Evolutionary conservation across 306 rosid species (phyloP), one percentile per base, ranked within the genome.

Genomic region (Casuarina equisetifolia): DNA sequence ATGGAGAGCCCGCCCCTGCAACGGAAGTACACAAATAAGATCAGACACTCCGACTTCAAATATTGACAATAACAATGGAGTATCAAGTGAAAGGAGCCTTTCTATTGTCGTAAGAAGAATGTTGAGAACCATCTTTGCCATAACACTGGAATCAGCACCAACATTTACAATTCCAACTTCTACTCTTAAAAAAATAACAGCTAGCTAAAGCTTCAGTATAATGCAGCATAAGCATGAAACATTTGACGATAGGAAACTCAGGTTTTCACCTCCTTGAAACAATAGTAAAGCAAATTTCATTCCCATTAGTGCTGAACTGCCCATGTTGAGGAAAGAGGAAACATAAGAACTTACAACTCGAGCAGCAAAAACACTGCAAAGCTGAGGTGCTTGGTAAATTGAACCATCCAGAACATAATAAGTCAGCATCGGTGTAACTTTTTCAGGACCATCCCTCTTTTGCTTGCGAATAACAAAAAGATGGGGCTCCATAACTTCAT

Each of bases 321-420:
- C 70, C 35, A 72, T 20, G 70, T 74, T 5, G 50, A 52, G 51
- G 58, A 55, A 74, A 74, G 42, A 25, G 8, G 16, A 35, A 70
- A 63, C 50, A 63, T 36, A 75, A 1, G 80, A 71, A 57, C 91
- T 77, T 74, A 92, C 98, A 77, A 92, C 82, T 81, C 97, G 87
- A 76, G 98, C 89, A n/a, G 97, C 91, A 75, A 95, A 92, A 74
- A 95, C 97, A 89, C 82, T 95, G 86, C 89, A 84, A 4, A 95
- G 95, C 50, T 95, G 98, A 1, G 97, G 97, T 76, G 97, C 91
- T 80, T 95, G 98, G 83, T 95, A 92, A 39, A 95, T 91, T 1
- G 97, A 92, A 77, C 98, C 97, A 80, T 95, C 98, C 88, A 92
- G 85, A 55, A 91, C 68, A 70, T 92, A 91, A 74, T 95, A 92